Percentiles rank a stretch among this genome's conserved stretches.
Conservation (phyloP, 225 moss, liverwort and hornwort species). For the Physcomitrium patens region DNA sequence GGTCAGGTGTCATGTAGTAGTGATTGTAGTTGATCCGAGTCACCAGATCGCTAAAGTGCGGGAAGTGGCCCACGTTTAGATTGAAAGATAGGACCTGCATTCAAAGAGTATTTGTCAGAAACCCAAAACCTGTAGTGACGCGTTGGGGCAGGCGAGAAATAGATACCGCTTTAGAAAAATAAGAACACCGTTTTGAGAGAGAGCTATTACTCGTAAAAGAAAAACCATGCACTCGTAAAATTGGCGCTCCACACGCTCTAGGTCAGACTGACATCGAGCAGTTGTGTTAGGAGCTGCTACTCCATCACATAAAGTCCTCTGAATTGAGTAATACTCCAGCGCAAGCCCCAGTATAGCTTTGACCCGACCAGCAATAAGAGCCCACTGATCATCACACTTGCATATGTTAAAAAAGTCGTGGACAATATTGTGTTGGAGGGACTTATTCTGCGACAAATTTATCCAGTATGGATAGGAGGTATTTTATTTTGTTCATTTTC, state of each 20-base stretch:
- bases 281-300: conserved; percentile 74
- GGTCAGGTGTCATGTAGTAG: conserved; percentile 46
- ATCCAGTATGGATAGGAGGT: conserved; percentile 15
- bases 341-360: conserved; percentile 91
- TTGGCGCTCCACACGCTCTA: conserved; percentile 88
- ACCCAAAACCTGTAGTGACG: too few relatives aligned
- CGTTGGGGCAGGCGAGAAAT: too few relatives aligned
- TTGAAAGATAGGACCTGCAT: conserved; percentile 70
- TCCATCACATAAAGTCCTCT: conserved; percentile 79
- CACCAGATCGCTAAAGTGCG: conserved; percentile 66
- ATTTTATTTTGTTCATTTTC: background rate
- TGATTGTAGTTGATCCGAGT: conserved; percentile 75
- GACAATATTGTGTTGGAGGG: background rate
- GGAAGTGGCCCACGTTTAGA: conserved; percentile 72
- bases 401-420: conserved; percentile 18
- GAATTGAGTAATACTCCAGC: conserved; percentile 87
- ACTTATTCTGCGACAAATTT: conserved; percentile 13
- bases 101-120: background rate
- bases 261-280: conserved; percentile 83
- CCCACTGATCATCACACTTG: conserved; percentile 67
- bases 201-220: conserved; percentile 74
- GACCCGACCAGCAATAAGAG: conserved; percentile 91
- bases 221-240: conserved; percentile 99
- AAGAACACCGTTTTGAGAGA: conserved; percentile 16
- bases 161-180: too few relatives aligned